Evolutionary conservation across 306 rosid species (phyloP), one percentile per base, ranked within the genome.

Genomic region (Sicyos edulis): DNA sequence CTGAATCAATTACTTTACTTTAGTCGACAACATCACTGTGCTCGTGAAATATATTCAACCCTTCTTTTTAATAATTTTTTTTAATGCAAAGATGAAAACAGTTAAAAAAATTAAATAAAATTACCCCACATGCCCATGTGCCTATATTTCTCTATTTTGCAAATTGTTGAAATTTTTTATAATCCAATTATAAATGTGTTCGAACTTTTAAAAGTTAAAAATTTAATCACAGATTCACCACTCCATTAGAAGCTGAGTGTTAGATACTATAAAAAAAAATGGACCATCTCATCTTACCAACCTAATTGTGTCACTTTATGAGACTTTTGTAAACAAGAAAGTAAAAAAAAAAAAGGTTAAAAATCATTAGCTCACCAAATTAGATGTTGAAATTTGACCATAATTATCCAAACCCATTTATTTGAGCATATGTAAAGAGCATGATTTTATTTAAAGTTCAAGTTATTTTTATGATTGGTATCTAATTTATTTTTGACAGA

Each of bases 1-100:
- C 67, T 22, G 76, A 59, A 59, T 56, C 76, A 17, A 59, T 44
- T 58, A 19, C 70, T 60, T 47, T 45, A 24, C 76, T 59, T 73
- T 73, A 58, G 45, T 47, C 21, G 70, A 73, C 76, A 73, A 29
- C 76, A 42, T 73, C 26, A 71, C 76, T 73, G 19, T 20, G 24
- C 56, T 44, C 76, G 54, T 71, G 75, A 71, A 34, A 70, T n/a
- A 3, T 7, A 11, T 66, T 42, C 6, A 66, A 66, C 19, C 0
- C 6, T 14, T 66, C 45, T 40, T 40, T 40, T 40, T 40, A 32
- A 44, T 17, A 21, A 10, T 14, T 65, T 19, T 65, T 17, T 58
- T 5, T 3, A 54, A n/a, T 61, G 15, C 44, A 49, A 54, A 53
- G 40, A 69, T 47, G 15, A 24, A 34, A 15, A 20, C 1, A 44